Percentiles rank a stretch among this genome's conserved stretches.
Conservation (phyloP, 2,329 filamentous ascomycete genomes). For the Raffaelea albimanens region DNA sequence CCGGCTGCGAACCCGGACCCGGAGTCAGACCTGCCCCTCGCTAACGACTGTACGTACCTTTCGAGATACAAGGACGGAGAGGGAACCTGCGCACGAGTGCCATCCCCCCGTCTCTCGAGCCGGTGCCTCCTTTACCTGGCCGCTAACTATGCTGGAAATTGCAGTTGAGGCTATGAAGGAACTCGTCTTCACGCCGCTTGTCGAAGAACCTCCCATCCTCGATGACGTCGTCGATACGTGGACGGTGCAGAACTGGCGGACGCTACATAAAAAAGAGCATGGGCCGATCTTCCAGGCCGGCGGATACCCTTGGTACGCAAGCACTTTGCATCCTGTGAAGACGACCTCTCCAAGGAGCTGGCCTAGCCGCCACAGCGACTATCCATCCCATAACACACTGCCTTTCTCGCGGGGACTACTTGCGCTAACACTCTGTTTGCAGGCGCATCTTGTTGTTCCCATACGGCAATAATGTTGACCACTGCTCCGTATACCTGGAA, state of each 20-base stretch:
- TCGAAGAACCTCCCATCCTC: slow-evolving; percentile 69
- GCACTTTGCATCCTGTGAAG: too few relatives aligned
- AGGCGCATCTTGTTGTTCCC: slow-evolving; percentile 95
- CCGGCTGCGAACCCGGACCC: slow-evolving; percentile 38
- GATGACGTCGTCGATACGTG: slow-evolving; percentile 73
- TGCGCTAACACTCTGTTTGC: slow-evolving; percentile 12
- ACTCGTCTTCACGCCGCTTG: slow-evolving; percentile 60
- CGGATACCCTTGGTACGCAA: slow-evolving; percentile 71
- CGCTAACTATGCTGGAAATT: slow-evolving; percentile 18
- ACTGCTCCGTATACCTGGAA: slow-evolving; percentile 91
- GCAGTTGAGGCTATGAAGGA: slow-evolving; percentile 79
- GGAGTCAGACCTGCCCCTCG: slow-evolving; percentile 37
- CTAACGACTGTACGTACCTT: slow-evolving; percentile 40
- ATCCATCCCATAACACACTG: too few relatives aligned
- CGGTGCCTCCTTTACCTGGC: neutral
- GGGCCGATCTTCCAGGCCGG: slow-evolving; percentile 81
- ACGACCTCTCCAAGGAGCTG: slow-evolving; percentile 6
- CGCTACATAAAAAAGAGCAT: slow-evolving; percentile 68
- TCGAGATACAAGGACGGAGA: neutral
- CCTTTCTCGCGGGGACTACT: too few relatives aligned
- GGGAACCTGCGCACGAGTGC: too few relatives aligned
- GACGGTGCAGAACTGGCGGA: slow-evolving; percentile 78
- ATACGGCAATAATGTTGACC: slow-evolving; percentile 87
- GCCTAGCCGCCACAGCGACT: too few relatives aligned
- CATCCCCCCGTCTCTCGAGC: slow-evolving; percentile 9